Evolutionary conservation across 176 grass and related monocot genomes (phyloP).

Genomic region (Oryza glaberrima): DNA sequence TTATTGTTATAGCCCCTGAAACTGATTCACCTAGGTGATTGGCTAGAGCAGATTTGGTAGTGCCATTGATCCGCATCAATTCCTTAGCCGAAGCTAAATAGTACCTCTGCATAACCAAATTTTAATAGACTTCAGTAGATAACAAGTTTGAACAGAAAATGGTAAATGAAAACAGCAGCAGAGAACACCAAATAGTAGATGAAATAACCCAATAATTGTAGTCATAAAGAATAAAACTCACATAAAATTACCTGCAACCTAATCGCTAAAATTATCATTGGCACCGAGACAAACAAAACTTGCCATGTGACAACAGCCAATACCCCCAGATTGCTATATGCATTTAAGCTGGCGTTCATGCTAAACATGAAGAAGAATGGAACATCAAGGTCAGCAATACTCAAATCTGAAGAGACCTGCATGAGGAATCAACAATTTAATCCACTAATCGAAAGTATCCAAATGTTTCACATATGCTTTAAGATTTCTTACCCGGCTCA

Average conservation of each 20-base stretch:
- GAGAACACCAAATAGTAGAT: conserved; percentile 6
- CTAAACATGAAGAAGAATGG: conserved; percentile 71
- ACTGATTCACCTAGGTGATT: conserved; percentile 95
- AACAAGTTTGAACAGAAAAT: neutral
- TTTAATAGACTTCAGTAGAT: conserved; percentile 19
- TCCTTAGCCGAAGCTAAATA: conserved; percentile 87
- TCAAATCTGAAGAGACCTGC: conserved; percentile 92
- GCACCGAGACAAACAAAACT: conserved; percentile 77
- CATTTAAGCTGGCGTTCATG: conserved; percentile 59
- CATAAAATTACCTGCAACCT: conserved; percentile 65
- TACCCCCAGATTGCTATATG: conserved; percentile 79
- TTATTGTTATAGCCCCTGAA: conserved; percentile 76
- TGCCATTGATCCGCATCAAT: conserved; percentile 97
- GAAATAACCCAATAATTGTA: conserved; percentile 17
- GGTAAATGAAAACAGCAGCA: conserved; percentile 15
- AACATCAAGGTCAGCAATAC: conserved; percentile 88
- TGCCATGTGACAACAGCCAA: conserved; percentile 91
- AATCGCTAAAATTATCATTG: conserved; percentile 72
- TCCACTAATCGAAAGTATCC: conserved; percentile 7
- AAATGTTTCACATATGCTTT: conserved; percentile 5
- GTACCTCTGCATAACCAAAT: conserved; percentile 66
- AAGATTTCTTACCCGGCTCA: conserved; percentile 77
- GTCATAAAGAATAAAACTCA: neutral
- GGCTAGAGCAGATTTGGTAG: conserved; percentile 81
- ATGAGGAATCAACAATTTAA: conserved; percentile 2